Conservation (phyloP, 2,329 filamentous ascomycete species). For the Penicillium carneum region DNA sequence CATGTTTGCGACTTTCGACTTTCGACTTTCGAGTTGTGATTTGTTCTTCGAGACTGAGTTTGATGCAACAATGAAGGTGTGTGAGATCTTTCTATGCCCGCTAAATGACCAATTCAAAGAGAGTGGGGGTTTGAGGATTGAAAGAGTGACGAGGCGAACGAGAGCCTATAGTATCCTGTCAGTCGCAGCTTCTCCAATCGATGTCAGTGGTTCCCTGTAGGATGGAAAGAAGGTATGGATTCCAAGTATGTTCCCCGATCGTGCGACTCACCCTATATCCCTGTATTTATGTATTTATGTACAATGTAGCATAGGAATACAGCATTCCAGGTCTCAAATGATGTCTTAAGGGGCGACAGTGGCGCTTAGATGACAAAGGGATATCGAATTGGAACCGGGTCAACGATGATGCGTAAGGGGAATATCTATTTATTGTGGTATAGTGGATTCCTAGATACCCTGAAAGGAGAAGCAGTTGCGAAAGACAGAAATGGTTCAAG, state of each 20-base stretch:
- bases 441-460: background rate
- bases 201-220: background rate
- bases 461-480: background rate
- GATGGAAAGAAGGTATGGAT: background rate
- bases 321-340: conserved; percentile 9
- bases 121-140: background rate
- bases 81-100: background rate
- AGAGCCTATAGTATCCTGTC: conserved; percentile 1
- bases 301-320: conserved; percentile 2
- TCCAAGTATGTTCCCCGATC: background rate
- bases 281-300: conserved; percentile 14
- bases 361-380: conserved; percentile 13
- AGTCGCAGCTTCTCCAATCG: conserved; percentile 10
- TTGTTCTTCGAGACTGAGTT: background rate
- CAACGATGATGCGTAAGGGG: conserved; percentile 9
- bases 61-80: background rate
- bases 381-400: background rate
- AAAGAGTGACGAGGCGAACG: background rate
- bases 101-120: background rate
- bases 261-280: conserved; percentile 11
- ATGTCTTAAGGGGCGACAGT: background rate
- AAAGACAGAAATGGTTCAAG: too few species aligned
- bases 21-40: too few species aligned
- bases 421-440: background rate
- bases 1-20: conserved; percentile 39